Evolutionary conservation across 768 basidiomycete genomes (phyloP), one percentile per base, ranked within the genome.

Genomic region (Suillus discolor): DNA sequence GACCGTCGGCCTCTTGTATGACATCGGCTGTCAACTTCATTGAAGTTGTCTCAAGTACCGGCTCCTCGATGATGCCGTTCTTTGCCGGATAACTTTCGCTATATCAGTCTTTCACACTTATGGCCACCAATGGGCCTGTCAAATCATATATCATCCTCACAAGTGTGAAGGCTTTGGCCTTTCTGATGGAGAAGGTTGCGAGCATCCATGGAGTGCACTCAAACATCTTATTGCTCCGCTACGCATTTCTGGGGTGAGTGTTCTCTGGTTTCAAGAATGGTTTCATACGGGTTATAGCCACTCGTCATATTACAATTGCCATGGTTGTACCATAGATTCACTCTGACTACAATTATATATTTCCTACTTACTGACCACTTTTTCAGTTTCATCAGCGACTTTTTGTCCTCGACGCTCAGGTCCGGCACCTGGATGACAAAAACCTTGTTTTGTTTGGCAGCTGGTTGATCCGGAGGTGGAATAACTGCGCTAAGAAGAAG

Each of bases 121-220:
- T 25, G 59, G 63, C 45, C 59, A 64, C 57, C 63, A 64, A 49
- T 64, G 63, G 59, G 57, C 63, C 9, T 64, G 63, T 45, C 59
- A 64, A 45, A 60, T 64, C 20, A 62, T 64, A 38, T 64, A 64
- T 23, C 63, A 62, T 59, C 63, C 57, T 28, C 15, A 5, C 23
- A 64, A 64, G 15, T 23, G 57, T 61, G 55, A 61, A 64, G 62
- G 62, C 18, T 70, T 75, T 63, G 74, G 75, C 2, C 65, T 74
- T 8, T 65, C 68, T 3, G 74, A 77, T 65, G 75, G 75, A 18
- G 72, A 77, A 51, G 75, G 75, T 5, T 68, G 71, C 44, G 75
- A 77, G 61, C 36, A 68, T 36, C 57, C 73, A 12, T 77, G 76
- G 76, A 71, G 71, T 41, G n/a, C 64, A 2, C 60, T 74, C n/a